Conservation (phyloP, 2,329 filamentous ascomycete genomes). For the Botrytis elliptica region DNA sequence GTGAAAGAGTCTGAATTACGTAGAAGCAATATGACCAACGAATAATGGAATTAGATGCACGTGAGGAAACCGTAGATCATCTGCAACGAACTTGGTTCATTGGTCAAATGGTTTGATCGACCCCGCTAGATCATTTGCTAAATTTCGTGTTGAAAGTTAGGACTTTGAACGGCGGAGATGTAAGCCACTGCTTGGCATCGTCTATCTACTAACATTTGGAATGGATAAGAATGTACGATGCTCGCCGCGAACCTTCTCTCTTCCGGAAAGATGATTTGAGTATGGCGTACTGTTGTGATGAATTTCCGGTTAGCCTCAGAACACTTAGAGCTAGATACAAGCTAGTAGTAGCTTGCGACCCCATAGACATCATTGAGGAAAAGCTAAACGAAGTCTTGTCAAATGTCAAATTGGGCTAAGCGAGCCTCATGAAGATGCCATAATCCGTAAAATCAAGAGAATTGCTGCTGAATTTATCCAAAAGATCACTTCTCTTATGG, state of each 20-base stretch:
- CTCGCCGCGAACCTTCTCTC: no score
- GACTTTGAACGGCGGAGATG: background rate
- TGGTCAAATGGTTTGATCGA: background rate
- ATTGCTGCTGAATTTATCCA: no score
- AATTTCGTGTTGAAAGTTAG: background rate
- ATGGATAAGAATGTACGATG: background rate
- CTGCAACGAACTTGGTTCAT: background rate
- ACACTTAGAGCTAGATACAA: no score
- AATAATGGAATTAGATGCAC: background rate
- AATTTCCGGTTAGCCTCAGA: no score
- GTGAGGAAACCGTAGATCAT: background rate
- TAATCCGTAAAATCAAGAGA: background rate
- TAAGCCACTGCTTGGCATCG: background rate
- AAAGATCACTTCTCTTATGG: rapidly evolving
- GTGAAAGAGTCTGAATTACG: background rate
- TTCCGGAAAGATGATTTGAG: no score
- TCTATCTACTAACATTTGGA: background rate
- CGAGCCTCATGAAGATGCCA: background rate
- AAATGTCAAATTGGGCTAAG: background rate
- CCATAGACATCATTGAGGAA: no score
- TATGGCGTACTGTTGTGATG: no score
- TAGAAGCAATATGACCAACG: background rate
- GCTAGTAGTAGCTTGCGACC: no score
- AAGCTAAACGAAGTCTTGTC: background rate
- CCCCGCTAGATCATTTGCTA: background rate